phyloP scores from a whole-genome alignment of 139 green algal genomes.

The Volvox africanus region DNA sequence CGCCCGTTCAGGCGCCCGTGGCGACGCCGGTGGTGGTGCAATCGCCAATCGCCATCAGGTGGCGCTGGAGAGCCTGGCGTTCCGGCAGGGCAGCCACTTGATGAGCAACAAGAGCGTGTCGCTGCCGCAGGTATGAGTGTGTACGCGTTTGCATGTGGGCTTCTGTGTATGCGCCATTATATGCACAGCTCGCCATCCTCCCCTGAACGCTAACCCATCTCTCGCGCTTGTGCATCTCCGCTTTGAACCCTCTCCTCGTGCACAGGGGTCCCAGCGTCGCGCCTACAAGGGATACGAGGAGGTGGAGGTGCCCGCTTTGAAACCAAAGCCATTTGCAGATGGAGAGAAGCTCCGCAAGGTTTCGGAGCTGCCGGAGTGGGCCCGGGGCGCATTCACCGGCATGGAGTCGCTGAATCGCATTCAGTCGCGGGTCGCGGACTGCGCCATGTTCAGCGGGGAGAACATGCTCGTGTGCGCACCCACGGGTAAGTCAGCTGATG shows the following conservation, averaged over 20 bases:
- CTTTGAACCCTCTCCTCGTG: neutral
- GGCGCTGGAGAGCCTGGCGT: slow-evolving; percentile 90
- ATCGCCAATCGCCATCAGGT: slow-evolving; percentile 77
- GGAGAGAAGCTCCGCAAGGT: slow-evolving; percentile 85
- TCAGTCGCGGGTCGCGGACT: slow-evolving; percentile 90
- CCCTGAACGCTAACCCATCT: neutral
- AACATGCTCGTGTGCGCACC: slow-evolving; percentile 93
- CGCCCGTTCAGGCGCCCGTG: slow-evolving; percentile 28
- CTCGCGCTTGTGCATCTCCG: neutral
- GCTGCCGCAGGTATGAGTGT: slow-evolving; percentile 75
- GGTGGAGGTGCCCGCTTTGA: slow-evolving; percentile 95
- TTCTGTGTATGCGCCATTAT: neutral
- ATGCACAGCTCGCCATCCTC: too few species aligned
- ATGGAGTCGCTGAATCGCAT: slow-evolving; percentile 95
- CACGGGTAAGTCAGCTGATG: slow-evolving; percentile 44
- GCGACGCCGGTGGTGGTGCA: slow-evolving; percentile 48
- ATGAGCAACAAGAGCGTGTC: slow-evolving; percentile 91
- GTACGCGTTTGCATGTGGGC: neutral
- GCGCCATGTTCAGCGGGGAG: slow-evolving; percentile 89
- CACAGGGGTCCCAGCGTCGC: slow-evolving; percentile 49
- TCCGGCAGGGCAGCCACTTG: slow-evolving; percentile 86
- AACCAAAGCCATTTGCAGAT: slow-evolving; percentile 89
- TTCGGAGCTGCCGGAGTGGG: slow-evolving; percentile 93
- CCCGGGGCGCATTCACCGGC: slow-evolving; percentile 83
- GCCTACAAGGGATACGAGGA: slow-evolving; percentile 95